Percentiles rank a stretch among this genome's conserved stretches.
phyloP scores from a whole-genome alignment of 2,329 filamentous ascomycete species.

The Colletotrichum musicola region DNA sequence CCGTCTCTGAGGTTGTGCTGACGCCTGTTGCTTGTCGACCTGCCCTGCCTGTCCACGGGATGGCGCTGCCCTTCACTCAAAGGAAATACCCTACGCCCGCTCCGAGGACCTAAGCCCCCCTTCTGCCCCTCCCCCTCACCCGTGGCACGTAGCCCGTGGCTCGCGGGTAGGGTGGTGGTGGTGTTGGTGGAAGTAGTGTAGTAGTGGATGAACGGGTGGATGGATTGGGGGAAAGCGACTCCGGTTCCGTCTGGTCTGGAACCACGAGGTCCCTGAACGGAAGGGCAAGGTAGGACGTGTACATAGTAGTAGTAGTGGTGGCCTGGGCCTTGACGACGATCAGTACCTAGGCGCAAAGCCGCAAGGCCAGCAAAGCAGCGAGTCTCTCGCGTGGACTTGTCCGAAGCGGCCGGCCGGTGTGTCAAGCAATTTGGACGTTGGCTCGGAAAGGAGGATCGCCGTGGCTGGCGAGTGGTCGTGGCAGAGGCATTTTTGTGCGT shows the following conservation, averaged over 20 bases:
- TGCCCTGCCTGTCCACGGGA: conserved; percentile 12
- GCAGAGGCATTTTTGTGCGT: conserved; percentile 28
- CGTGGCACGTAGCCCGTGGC: neutral
- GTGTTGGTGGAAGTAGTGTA: neutral
- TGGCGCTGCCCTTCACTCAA: conserved; percentile 4
- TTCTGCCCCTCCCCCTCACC: neutral
- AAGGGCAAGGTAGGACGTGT: conserved; percentile 5
- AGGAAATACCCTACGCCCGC: conserved; percentile 6
- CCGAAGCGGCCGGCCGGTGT: conserved; percentile 3
- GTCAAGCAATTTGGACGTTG: conserved; percentile 11
- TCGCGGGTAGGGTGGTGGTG: neutral
- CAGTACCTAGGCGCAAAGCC: neutral
- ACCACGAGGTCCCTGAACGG: conserved; percentile 16
- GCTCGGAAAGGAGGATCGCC: conserved; percentile 15
- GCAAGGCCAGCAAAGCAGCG: neutral
- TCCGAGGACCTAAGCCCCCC: conserved; percentile 2
- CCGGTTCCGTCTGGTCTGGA: conserved; percentile 26
- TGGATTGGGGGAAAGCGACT: conserved; percentile 18
- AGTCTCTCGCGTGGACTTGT: conserved; percentile 5
- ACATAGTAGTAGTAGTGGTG: neutral
- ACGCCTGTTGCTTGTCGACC: conserved; percentile 2
- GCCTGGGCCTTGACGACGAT: conserved; percentile 8
- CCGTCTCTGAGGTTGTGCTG: neutral
- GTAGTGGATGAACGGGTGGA: conserved; percentile 1
- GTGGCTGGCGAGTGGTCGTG: conserved; percentile 10